These are phyloP conservation scores for Viola pubescens DNA, from an alignment of 441 rosid species.

Conservation along the genomic window DNA sequence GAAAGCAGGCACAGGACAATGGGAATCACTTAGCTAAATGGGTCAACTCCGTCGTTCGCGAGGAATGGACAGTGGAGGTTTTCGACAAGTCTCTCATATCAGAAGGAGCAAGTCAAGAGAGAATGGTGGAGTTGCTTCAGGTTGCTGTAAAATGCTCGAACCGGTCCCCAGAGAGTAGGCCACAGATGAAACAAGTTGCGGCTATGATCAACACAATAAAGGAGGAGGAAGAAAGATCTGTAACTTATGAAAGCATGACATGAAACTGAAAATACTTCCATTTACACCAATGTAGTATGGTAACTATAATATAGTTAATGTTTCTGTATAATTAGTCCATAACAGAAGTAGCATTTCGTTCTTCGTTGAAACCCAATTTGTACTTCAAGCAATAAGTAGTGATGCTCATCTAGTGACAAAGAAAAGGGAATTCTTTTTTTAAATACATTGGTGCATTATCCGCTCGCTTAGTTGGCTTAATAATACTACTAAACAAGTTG, in stretches of 20 bases:
- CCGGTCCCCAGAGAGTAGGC: constrained; percentile 28
- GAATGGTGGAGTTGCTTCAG: constrained; percentile 52
- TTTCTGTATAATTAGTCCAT: too few relatives aligned
- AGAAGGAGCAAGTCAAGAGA: constrained; percentile 50
- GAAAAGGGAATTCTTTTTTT: too few relatives aligned
- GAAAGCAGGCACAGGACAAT: constrained; percentile 34
- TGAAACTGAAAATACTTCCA: constrained; percentile 2
- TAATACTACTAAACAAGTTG: too few relatives aligned
- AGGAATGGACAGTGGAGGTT: constrained; percentile 63
- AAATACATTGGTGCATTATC: too few relatives aligned
- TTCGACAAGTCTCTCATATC: constrained; percentile 39
- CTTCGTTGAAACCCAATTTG: too few relatives aligned
- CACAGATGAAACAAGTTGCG: constrained; percentile 35
- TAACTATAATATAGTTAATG: too few relatives aligned
- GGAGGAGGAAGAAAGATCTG: constrained; percentile 52
- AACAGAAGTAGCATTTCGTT: too few relatives aligned
- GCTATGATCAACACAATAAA: constrained; percentile 37
- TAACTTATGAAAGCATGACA: constrained; percentile 14
- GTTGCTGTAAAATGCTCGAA: constrained; percentile 52
- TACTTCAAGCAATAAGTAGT: too few relatives aligned
- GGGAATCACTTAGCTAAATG: constrained; percentile 44
- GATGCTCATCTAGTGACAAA: too few relatives aligned
- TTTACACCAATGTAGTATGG: too few relatives aligned
- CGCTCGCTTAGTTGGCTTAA: too few relatives aligned
- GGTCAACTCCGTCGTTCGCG: constrained; percentile 45